Evolutionary conservation across 2,329 filamentous ascomycete genomes (phyloP), one percentile per base, ranked within the genome.

Genomic region (Metarhizium brunneum): DNA sequence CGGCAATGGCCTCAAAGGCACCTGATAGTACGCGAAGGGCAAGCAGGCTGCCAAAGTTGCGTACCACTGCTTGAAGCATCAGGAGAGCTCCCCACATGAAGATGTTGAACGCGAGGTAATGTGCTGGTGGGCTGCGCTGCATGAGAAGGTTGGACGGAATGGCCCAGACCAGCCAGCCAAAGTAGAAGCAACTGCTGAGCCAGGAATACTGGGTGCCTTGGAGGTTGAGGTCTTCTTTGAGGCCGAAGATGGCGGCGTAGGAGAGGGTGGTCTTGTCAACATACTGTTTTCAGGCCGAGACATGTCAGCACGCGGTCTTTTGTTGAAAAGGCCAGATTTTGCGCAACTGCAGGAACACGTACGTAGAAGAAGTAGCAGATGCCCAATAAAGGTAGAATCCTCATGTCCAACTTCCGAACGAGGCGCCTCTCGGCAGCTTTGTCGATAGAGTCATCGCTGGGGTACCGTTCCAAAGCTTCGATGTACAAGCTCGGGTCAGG

Each of bases 21-120:
- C 85, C 85, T 1, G 85, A 79, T 2, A 87, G 65, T 0, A 81
- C 78, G 5, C 85, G 75, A 7, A 86, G 73, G 0, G 73, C 68
- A 2, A 83, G 69, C 18, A 87, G 69, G 0, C 75, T 73, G 0
- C 73, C 73, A 62, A 86, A 87, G 62, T 77, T 83, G 45, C 73
- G 71, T 49, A 76, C 79, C 0, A 76, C 78, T 6, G 83, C 76
- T 61, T 86, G 82, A 20, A 63, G 61, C 66, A 75, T 74, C 20
- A 75, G 65, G 1, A 76, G 60, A 2, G 63, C 71, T 0, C 78
- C 77, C 78, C 78, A 83, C 66, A 82, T 69, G 64, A 83, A 81
- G 57, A 85, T 83, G 59, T 73, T 74, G 36, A 40, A 25, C 25
- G 25, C 25, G 25, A 25, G 25, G 25, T 25, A 25, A 25, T 25